Conservation (phyloP, 805 yeast species). For the Zygoascus tannicola region DNA sequence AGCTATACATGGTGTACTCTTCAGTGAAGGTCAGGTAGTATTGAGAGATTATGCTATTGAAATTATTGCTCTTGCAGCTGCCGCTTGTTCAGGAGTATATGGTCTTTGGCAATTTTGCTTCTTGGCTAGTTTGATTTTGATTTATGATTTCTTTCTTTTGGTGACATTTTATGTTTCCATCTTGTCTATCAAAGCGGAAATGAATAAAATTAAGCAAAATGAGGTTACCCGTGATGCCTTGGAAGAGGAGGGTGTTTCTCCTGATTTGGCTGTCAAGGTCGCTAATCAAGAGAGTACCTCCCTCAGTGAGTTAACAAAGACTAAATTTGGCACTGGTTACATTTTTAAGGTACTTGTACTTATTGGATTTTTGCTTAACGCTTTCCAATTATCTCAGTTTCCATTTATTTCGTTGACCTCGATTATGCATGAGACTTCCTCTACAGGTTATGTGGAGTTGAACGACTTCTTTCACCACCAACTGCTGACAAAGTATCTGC, state of each 20-base stretch:
- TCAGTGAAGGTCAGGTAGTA: slow-evolving; percentile 39
- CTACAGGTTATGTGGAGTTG: slow-evolving; percentile 9
- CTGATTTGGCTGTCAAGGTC: slow-evolving; percentile 64
- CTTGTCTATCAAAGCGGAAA: slow-evolving; percentile 80
- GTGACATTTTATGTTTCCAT: slow-evolving; percentile 78
- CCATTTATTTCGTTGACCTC: background rate
- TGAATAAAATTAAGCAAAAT: slow-evolving; percentile 74
- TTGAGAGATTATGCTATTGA: slow-evolving; percentile 72
- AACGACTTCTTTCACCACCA: slow-evolving; percentile 1
- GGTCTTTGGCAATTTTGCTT: slow-evolving; percentile 77
- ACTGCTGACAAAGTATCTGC: background rate
- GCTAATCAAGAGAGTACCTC: slow-evolving; percentile 28
- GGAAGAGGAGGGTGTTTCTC: slow-evolving; percentile 87
- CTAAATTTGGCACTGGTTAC: slow-evolving; percentile 8
- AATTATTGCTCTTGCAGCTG: slow-evolving; percentile 52
- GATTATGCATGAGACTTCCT: slow-evolving; percentile 6
- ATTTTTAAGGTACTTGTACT: slow-evolving; percentile 26
- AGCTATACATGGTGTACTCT: slow-evolving; percentile 33
- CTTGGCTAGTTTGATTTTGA: slow-evolving; percentile 57
- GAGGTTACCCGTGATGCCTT: slow-evolving; percentile 67
- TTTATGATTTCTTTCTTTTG: slow-evolving; percentile 62
- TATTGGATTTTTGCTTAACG: slow-evolving; percentile 29
- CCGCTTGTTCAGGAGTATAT: slow-evolving; percentile 49
- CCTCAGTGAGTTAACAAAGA: slow-evolving; percentile 9
- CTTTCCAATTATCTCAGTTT: slow-evolving; percentile 22